phyloP scores from a whole-genome alignment of 345 rosid species.

The Clarkia xantiana region DNA sequence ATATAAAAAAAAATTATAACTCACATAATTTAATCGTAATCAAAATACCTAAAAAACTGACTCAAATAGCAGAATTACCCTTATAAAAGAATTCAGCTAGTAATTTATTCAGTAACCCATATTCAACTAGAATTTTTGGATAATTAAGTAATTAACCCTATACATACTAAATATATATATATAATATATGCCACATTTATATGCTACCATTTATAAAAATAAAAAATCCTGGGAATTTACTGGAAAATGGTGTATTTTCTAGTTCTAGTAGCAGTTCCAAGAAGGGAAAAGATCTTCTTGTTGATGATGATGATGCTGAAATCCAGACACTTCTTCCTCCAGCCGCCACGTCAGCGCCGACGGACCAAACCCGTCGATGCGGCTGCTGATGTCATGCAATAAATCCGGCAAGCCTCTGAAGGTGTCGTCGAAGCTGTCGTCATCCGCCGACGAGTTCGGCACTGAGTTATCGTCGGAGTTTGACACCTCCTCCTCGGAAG shows the following conservation, averaged over 20 bases:
- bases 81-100: no score
- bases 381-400: constrained; percentile 19
- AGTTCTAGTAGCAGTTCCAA: constrained; percentile 6
- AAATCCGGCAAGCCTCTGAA: constrained; percentile 68
- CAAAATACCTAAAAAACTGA: no score
- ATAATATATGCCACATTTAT: no score
- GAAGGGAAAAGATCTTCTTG: not conserved
- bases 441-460: constrained; percentile 8
- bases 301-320: not conserved
- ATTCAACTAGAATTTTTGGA: no score
- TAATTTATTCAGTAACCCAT: no score
- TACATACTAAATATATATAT: no score
- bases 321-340: constrained; percentile 1
- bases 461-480: not conserved
- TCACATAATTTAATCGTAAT: no score
- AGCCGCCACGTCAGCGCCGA: constrained; percentile 22
- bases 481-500: constrained; percentile 22
- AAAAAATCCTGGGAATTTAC: not conserved
- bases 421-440: constrained; percentile 29
- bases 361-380: constrained; percentile 30
- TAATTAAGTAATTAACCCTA: no score
- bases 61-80: no score
- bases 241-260: not conserved
- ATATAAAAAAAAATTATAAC: no score
- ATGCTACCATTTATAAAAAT: not conserved